Percentiles rank a stretch among this genome's conserved stretches.
Conservation (phyloP, 441 rosid species). For the Melastoma candidum region DNA sequence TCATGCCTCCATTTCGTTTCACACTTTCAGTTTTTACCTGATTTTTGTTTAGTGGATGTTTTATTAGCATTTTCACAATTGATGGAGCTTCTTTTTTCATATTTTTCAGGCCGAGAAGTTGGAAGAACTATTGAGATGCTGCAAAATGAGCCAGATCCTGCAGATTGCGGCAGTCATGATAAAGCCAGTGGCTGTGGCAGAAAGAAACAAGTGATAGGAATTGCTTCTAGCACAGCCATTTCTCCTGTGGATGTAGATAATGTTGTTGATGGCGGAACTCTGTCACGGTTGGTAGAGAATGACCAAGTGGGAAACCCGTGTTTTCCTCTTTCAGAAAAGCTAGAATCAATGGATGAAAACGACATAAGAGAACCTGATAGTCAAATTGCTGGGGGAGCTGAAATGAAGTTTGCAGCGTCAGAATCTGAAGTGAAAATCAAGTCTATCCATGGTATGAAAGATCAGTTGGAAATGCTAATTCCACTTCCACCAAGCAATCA, state of each 20-base stretch:
- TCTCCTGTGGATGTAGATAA: slow-evolving; percentile 14
- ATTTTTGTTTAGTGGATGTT: too few relatives aligned
- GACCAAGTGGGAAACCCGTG: slow-evolving; percentile 13
- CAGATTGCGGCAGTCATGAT: slow-evolving; percentile 14
- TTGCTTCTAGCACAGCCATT: slow-evolving; percentile 18
- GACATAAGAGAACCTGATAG: slow-evolving; percentile 22
- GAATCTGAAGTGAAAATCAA: slow-evolving; percentile 26
- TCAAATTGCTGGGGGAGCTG: slow-evolving; percentile 19
- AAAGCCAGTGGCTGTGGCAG: slow-evolving; percentile 18
- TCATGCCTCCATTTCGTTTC: background rate
- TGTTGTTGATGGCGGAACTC: slow-evolving; percentile 14
- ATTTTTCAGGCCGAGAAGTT: slow-evolving; percentile 18
- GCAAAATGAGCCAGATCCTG: slow-evolving; percentile 13
- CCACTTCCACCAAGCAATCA: slow-evolving; percentile 5
- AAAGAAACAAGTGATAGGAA: slow-evolving; percentile 21
- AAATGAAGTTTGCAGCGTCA: slow-evolving; percentile 17
- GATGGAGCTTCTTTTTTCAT: background rate
- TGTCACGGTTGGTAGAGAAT: slow-evolving; percentile 11
- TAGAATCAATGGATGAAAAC: slow-evolving; percentile 58
- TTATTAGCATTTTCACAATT: too few relatives aligned
- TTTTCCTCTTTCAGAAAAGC: slow-evolving; percentile 20
- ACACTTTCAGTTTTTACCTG: too few relatives aligned
- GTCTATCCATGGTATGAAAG: slow-evolving; percentile 22
- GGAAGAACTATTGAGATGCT: slow-evolving; percentile 17
- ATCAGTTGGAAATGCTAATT: slow-evolving; percentile 16